phyloP scores from a whole-genome alignment of 768 basidiomycete genomes.

The Hygrophoropsis aurantiaca region DNA sequence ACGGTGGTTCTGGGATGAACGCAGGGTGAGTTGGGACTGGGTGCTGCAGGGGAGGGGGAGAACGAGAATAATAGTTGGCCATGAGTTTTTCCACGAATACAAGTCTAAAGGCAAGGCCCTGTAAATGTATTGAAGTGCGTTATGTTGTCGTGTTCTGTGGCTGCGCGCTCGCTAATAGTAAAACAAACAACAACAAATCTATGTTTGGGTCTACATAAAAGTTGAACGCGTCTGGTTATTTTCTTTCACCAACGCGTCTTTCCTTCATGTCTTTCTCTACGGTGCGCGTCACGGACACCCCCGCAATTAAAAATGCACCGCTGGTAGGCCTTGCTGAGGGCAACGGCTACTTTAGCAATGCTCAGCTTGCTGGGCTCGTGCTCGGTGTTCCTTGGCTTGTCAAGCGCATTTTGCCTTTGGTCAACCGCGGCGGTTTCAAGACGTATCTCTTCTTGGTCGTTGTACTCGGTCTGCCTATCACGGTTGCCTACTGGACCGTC shows the following conservation, averaged over 20 bases:
- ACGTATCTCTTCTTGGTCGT: slow-evolving; percentile 81
- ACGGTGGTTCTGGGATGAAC: slow-evolving; percentile 80
- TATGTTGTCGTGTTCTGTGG: background rate
- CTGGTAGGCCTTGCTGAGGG: slow-evolving; percentile 82
- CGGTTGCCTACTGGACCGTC: slow-evolving; percentile 87
- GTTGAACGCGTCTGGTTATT: background rate
- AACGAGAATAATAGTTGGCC: slow-evolving; percentile 42
- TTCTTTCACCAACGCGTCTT: background rate
- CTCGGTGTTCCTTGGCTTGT: slow-evolving; percentile 81
- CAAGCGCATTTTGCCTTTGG: slow-evolving; percentile 78
- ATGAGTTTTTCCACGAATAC: too few relatives aligned
- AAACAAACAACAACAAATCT: slow-evolving; percentile 1
- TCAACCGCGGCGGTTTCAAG: slow-evolving; percentile 82
- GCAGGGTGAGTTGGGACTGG: slow-evolving; percentile 87
- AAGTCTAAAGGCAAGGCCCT: background rate
- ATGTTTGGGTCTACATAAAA: background rate
- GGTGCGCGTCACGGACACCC: slow-evolving; percentile 63
- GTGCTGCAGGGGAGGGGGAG: slow-evolving; percentile 82
- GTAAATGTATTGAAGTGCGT: background rate
- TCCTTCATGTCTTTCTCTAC: slow-evolving; percentile 42
- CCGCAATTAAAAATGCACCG: slow-evolving; percentile 85
- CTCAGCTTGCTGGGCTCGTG: slow-evolving; percentile 74
- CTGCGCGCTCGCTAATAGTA: background rate
- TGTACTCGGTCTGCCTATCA: slow-evolving; percentile 72
- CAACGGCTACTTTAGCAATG: slow-evolving; percentile 80